A percentile compares a stretch with the other conserved stretches of the same genome.
Evolutionary conservation across 106 monocot species (phyloP).

Genomic region (Allium fistulosum): DNA sequence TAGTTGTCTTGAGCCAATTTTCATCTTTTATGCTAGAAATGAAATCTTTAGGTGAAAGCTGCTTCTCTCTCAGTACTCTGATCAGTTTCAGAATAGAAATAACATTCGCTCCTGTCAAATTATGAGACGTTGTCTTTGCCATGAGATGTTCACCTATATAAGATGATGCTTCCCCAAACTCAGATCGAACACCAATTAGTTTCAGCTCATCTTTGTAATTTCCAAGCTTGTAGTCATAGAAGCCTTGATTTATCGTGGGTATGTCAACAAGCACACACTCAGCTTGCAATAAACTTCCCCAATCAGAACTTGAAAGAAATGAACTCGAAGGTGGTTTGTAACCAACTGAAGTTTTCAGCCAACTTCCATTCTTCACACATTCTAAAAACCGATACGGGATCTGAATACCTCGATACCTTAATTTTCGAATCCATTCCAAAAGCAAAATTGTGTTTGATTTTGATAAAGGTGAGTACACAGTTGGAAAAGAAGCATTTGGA

Average conservation of each 20-base stretch:
- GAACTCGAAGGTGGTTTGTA: constrained; percentile 24
- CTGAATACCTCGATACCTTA: constrained; percentile 5
- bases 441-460: constrained; percentile 31
- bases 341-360: constrained; percentile 46
- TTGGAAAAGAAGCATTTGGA: constrained; percentile 29
- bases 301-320: constrained; percentile 19
- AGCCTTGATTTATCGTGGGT: constrained; percentile 26
- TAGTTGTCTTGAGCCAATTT: constrained; percentile 28
- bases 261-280: constrained; percentile 22
- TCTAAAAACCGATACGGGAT: constrained; percentile 19
- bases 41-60: constrained; percentile 14
- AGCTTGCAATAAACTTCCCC: constrained; percentile 37
- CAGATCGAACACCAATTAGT: constrained; percentile 37
- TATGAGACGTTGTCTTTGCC: constrained; percentile 8
- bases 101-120: constrained; percentile 30
- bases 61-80: constrained; percentile 29
- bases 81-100: constrained; percentile 39
- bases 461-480: constrained; percentile 25
- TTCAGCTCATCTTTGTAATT: constrained; percentile 33
- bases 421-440: constrained; percentile 31
- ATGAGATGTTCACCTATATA: constrained; percentile 27
- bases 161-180: constrained; percentile 26
- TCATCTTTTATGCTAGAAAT: constrained; percentile 20
- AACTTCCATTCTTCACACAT: constrained; percentile 31
- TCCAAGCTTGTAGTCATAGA: constrained; percentile 13